Conservation (phyloP, 495 filamentous ascomycete species). For the Lichenothelia convexa region DNA sequence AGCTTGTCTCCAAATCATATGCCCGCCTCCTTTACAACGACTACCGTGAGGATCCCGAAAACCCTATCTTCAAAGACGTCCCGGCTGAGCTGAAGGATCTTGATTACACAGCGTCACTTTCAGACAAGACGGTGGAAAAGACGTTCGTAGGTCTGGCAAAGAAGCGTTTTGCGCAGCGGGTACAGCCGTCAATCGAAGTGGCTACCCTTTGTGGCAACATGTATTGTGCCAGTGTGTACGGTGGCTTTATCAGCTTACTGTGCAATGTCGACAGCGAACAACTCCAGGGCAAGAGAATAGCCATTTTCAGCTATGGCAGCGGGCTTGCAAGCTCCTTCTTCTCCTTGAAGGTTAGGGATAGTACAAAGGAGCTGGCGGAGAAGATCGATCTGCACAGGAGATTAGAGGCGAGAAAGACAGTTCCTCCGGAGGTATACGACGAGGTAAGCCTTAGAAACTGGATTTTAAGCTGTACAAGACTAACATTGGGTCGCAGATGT, state of each 20-base stretch:
- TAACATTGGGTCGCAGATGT: slow-evolving; percentile 71
- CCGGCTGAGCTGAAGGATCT: slow-evolving; percentile 71
- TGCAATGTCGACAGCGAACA: slow-evolving; percentile 49
- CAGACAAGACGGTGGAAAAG: slow-evolving; percentile 92
- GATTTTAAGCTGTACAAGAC: slow-evolving; percentile 15
- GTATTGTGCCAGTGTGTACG: slow-evolving; percentile 93
- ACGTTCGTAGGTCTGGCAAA: slow-evolving; percentile 88
- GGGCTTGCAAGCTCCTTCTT: slow-evolving; percentile 83
- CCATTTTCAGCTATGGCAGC: slow-evolving; percentile 86
- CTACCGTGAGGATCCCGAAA: slow-evolving; percentile 60
- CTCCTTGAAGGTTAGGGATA: slow-evolving; percentile 66
- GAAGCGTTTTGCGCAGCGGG: slow-evolving; percentile 83
- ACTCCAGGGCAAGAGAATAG: slow-evolving; percentile 71
- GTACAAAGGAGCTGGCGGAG: slow-evolving; percentile 55
- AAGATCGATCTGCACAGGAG: slow-evolving; percentile 64
- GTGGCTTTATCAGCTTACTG: slow-evolving; percentile 60
- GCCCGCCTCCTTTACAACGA: slow-evolving; percentile 94
- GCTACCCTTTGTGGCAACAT: slow-evolving; percentile 96
- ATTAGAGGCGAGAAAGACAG: slow-evolving; percentile 48
- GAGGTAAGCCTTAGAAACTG: no score
- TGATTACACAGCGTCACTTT: slow-evolving; percentile 67
- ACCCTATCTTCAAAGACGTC: slow-evolving; percentile 67
- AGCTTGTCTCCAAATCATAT: slow-evolving; percentile 89
- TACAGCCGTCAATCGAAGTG: slow-evolving; percentile 67
- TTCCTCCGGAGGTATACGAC: slow-evolving; percentile 75